Evolutionary conservation across 441 rosid genomes (phyloP).

Genomic region (Dalechampia spathulata): DNA sequence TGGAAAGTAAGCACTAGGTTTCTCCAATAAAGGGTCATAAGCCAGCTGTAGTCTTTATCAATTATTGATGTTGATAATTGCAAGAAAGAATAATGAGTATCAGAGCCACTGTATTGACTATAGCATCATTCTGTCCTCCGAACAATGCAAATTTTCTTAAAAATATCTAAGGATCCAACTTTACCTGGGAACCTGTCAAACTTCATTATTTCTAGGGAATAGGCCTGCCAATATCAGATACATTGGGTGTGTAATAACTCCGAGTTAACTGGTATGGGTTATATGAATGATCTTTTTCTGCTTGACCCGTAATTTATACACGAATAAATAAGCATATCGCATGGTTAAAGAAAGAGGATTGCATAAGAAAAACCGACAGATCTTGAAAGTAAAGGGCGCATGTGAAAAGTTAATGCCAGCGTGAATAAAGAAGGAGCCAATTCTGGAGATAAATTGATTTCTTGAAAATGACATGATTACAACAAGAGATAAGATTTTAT

Average conservation of each 20-base stretch:
- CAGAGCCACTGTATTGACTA: background rate
- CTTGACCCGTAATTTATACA: too few species aligned
- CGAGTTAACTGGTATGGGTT: too few species aligned
- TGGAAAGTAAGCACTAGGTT: constrained; percentile 12
- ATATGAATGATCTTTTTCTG: too few species aligned
- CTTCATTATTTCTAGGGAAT: background rate
- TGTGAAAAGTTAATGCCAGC: background rate
- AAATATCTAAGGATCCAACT: constrained; percentile 3
- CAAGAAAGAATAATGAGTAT: constrained; percentile 1
- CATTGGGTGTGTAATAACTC: background rate
- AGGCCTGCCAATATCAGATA: background rate
- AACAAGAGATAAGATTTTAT: constrained; percentile 4
- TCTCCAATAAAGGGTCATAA: constrained; percentile 9
- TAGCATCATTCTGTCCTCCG: constrained; percentile 3
- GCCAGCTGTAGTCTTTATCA: constrained; percentile 16
- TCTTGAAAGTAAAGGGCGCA: background rate
- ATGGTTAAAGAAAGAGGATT: background rate
- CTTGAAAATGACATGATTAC: constrained; percentile 6
- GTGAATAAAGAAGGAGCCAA: constrained; percentile 1
- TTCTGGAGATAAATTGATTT: constrained; percentile 1
- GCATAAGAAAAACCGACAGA: background rate
- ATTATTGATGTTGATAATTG: constrained; percentile 8
- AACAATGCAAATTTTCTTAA: background rate
- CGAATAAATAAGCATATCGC: too few species aligned
- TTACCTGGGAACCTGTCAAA: background rate